Base-by-base conservation (phyloP, 768 basidiomycete species). In the Tulasnella sp. region DNA sequence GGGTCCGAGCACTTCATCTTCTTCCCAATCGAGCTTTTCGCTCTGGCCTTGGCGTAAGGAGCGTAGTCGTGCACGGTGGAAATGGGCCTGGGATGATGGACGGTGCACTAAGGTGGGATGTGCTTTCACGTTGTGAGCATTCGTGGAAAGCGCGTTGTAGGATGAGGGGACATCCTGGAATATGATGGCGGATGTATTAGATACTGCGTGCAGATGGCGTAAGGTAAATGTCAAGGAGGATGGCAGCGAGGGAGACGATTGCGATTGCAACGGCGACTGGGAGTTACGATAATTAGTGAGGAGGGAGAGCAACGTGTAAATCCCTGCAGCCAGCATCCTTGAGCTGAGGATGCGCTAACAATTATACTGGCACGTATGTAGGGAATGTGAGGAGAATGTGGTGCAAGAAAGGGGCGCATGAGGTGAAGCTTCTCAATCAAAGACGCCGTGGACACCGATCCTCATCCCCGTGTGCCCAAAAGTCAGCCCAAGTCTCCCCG, bases 1-100 rank as follows among this genome's bases (percentile, higher is more conserved):
- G 1, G 93, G 93, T 0, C 78, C 83, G 4, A 68, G 66, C 0
- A 87, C 75, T 34, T 85, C 78, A 22, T 76, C 75, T 46, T 80
- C 77, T 12, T 81, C 72, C 92, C 92, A 94, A 15, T 50, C 57
- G n/a, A 59, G 27, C 2, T 31, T 49, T 24, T 59, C 46, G 12
- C 34, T 7, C 8, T 38, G n/a, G n/a, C 57, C 48, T 11, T 59
- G 45, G 2, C 30, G 31, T 34, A 21, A 4, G n/a, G 29, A 52
- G 25, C 46, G 48, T 48, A 49, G 46, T n/a, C 57, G 46, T 21
- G 57, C 48, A 9, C 49, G 57, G 46, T 59, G 57, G 27, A 59
- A 59, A 34, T 49, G 45, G 15, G 21, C 57, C 46, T 49, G 46
- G 29, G 46, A 48, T 15, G 29, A 19, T 4, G 57, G 57, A 38